Conservation (phyloP, 768 basidiomycete genomes). For the Suillus subluteus region DNA sequence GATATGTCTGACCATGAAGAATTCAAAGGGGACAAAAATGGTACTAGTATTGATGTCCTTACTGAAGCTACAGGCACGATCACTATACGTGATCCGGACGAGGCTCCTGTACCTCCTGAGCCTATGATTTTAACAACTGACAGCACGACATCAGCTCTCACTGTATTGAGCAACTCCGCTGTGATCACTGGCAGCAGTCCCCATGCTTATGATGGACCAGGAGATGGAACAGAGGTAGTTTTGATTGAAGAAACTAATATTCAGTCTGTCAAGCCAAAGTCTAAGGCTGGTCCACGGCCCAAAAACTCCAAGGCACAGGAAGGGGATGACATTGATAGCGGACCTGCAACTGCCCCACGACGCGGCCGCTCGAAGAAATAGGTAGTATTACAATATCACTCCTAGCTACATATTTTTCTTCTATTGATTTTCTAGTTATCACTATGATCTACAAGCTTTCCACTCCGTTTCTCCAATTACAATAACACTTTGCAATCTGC, state of each 20-base stretch:
- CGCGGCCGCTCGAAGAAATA: no score
- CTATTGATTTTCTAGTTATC: no score
- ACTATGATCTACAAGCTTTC: no score
- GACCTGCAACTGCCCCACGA: no score
- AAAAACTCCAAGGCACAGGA: neutral
- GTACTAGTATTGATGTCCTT: neutral
- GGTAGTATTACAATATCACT: no score
- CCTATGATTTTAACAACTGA: neutral
- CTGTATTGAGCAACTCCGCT: neutral
- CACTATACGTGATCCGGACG: neutral
- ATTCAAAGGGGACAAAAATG: neutral
- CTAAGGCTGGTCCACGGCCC: neutral
- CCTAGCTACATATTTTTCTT: no score
- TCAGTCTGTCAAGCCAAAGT: neutral
- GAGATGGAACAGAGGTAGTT: neutral
- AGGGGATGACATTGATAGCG: no score
- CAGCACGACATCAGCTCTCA: neutral
- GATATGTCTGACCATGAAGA: neutral
- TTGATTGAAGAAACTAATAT: neutral
- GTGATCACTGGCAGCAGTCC: neutral
- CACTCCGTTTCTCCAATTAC: no score
- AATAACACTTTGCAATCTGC: no score
- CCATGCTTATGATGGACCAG: neutral
- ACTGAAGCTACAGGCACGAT: neutral
- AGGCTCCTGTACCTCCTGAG: neutral